Evolutionary conservation across 192 early-diverging fungal genomes (phyloP), one percentile per base, ranked within the genome.

Genomic region (Coemansia sp.): DNA sequence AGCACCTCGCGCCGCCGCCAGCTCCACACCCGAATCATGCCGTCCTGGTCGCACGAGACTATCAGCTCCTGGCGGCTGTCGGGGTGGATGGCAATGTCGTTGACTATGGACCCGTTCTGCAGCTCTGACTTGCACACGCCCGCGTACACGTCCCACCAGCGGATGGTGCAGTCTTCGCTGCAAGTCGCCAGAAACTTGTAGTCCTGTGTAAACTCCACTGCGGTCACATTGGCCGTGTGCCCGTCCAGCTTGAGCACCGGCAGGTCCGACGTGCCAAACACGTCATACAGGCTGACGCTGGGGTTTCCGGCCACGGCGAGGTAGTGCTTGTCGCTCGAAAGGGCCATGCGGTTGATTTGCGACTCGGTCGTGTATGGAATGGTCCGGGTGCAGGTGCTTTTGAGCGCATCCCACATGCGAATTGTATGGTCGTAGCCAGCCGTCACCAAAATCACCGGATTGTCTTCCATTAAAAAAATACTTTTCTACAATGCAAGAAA

Each of bases 321-420:
- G 56, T 69, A 79, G 56, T 71, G 70, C 46, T 73, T 72, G 58
- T 72, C 54, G 56, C 60, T 66, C n/a, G 69, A 73, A 39, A 79
- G 58, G 20, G 76, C 66, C 70, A 79, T 73, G 51, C 76, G 65
- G 44, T 79, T 79, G 58, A 79, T 62, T 53, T 79, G 71, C 21
- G 69, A 66, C 36, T 79, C 76, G 4, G 62, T 64, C 43, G 67
- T 79, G 62, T 69, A 73, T 11, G 58, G 65, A 65, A 79, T 79
- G 11, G 66, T 62, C 42, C 71, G 69, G 11, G 66, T 79, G 51
- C 76, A 79, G 26, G 69, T 67, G 60, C 70, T 73, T 41, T 79
- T 79, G 30, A 69, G 66, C 39, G 76, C 76, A 56, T 79, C 76
- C 76, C 76, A 79, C 76, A 79, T 73, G 28, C 71, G 66, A 43